These are phyloP conservation scores for Nicotiana benthamiana DNA, from an alignment of 257 asterid species.

Conservation along the genomic window DNA sequence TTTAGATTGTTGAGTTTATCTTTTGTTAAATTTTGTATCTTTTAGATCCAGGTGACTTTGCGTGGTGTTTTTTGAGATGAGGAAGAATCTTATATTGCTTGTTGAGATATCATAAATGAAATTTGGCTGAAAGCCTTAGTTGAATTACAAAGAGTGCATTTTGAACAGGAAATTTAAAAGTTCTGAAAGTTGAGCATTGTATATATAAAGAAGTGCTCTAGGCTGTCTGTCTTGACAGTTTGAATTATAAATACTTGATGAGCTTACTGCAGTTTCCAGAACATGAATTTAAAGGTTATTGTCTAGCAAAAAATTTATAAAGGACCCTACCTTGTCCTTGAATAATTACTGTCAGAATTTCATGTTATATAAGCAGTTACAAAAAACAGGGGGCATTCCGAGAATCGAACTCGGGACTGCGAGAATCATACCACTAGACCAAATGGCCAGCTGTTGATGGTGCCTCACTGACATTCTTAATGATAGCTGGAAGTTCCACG, in stretches of 20 bases:
- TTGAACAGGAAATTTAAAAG: neutral
- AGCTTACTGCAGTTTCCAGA: too few relatives aligned
- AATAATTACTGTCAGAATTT: too few relatives aligned
- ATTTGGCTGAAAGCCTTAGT: neutral
- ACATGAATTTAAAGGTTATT: too few relatives aligned
- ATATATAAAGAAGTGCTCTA: too few relatives aligned
- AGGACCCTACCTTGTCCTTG: too few relatives aligned
- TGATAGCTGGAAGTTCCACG: neutral
- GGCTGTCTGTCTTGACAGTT: too few relatives aligned
- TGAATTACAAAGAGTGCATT: neutral
- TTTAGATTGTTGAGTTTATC: neutral
- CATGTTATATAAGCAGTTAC: too few relatives aligned
- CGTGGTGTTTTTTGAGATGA: neutral
- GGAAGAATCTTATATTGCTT: neutral
- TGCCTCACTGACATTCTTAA: neutral
- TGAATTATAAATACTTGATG: too few relatives aligned
- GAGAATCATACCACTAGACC: constrained; percentile 90
- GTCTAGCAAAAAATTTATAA: too few relatives aligned
- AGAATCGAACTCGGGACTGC: constrained; percentile 71
- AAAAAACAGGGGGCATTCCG: constrained; percentile 21
- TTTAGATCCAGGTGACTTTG: neutral
- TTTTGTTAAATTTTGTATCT: neutral
- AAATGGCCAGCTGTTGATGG: constrained; percentile 42
- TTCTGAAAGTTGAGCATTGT: neutral
- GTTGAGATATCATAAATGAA: neutral